phyloP scores from a whole-genome alignment of 2,329 filamentous ascomycete species.

The Fusarium devonianum region DNA sequence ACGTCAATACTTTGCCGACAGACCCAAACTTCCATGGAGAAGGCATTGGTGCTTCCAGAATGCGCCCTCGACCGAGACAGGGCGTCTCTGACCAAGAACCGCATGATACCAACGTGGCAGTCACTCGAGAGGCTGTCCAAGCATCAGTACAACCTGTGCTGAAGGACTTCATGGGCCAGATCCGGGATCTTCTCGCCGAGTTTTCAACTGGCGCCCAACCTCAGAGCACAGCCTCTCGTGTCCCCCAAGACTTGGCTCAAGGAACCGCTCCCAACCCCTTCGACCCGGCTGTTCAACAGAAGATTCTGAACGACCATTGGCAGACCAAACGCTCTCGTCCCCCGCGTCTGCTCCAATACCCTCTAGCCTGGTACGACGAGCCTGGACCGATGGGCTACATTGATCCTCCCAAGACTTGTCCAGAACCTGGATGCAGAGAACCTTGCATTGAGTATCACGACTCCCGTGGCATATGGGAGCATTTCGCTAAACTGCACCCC shows the following conservation, averaged over 20 bases:
- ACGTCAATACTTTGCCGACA: too few species aligned
- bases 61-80: too few species aligned
- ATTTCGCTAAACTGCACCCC: slow-evolving; percentile 18
- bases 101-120: too few species aligned
- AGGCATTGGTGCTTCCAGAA: too few species aligned
- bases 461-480: slow-evolving; percentile 18
- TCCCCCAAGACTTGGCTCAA: neutral
- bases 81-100: too few species aligned
- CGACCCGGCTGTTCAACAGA: neutral
- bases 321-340: neutral
- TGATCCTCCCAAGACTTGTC: slow-evolving; percentile 23
- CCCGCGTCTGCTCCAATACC: slow-evolving; percentile 19
- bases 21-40: too few species aligned
- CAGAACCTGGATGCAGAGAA: neutral
- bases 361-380: slow-evolving; percentile 26
- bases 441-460: slow-evolving; percentile 6
- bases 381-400: neutral
- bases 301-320: neutral
- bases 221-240: neutral
- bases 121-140: too few species aligned
- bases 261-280: neutral
- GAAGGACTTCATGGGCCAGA: too few species aligned
- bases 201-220: neutral
- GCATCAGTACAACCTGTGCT: too few species aligned
- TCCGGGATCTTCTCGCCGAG: neutral